Conservation (phyloP, 495 filamentous ascomycete genomes). For the Penicillium turbatum region DNA sequence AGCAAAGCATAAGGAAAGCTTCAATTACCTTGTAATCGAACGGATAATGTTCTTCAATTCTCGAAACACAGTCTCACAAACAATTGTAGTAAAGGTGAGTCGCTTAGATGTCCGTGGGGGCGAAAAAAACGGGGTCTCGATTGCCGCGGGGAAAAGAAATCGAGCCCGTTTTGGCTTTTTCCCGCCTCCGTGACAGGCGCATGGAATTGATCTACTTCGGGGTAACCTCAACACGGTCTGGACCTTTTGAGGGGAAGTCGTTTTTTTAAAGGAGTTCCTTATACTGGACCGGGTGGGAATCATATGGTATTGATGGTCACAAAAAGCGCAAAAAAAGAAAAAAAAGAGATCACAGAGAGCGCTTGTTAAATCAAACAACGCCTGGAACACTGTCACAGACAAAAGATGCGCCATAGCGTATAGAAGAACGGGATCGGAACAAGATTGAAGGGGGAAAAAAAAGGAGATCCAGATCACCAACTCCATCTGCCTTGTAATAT, state of each 20-base stretch:
- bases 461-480: conserved; percentile 28
- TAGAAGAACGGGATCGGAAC: conserved; percentile 7
- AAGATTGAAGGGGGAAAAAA: conserved; percentile 1
- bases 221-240: not conserved
- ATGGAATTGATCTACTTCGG: too few species aligned
- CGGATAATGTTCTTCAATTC: not conserved
- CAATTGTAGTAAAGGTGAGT: too few species aligned
- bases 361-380: conserved; percentile 23
- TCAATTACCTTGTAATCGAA: not conserved
- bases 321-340: conserved; percentile 11
- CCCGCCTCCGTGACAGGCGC: conserved; percentile 4
- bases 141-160: conserved; percentile 21
- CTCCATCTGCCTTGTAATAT: conserved; percentile 30
- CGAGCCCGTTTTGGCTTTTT: conserved; percentile 13
- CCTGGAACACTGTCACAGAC: conserved; percentile 8
- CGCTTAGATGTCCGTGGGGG: not conserved
- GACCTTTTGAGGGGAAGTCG: not conserved
- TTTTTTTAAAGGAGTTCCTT: not conserved
- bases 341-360: conserved; percentile 18
- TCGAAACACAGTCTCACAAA: not conserved
- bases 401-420: conserved; percentile 10
- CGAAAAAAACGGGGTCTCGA: not conserved
- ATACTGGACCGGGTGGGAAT: conserved; percentile 16
- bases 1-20: not conserved
- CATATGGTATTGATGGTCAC: conserved; percentile 20